Conservation (phyloP, 2,329 filamentous ascomycete genomes). For the Fusarium liriodendri region DNA sequence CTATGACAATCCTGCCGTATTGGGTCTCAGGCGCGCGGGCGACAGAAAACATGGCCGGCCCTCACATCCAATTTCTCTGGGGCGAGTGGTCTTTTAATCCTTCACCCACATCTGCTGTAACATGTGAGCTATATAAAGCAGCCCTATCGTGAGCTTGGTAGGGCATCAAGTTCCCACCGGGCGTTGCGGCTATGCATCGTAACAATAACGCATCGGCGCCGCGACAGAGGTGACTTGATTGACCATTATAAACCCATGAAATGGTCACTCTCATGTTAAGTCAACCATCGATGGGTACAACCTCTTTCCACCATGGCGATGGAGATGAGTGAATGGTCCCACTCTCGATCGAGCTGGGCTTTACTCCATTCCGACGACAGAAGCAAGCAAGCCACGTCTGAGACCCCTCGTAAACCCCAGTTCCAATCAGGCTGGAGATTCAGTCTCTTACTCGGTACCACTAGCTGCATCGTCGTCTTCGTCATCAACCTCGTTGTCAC, state of each 20-base stretch:
- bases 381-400: not conserved
- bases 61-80: no score
- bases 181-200: no score
- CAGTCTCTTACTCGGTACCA: not conserved
- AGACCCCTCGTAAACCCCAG: not conserved
- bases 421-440: slow-evolving; percentile 1
- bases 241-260: not conserved
- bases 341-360: not conserved
- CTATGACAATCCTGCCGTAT: no score
- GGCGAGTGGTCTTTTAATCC: no score
- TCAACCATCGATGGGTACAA: not conserved
- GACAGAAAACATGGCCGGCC: no score
- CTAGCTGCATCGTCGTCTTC: not conserved
- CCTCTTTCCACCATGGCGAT: not conserved
- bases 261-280: not conserved
- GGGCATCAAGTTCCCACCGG: no score
- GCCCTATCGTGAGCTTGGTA: no score
- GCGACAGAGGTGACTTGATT: no score
- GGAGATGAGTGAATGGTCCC: not conserved
- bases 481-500: not conserved
- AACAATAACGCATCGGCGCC: no score
- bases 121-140: no score
- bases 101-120: no score
- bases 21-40: no score
- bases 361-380: not conserved